Conservation (phyloP, 2,329 filamentous ascomycete genomes). For the Shiraia sp. region DNA sequence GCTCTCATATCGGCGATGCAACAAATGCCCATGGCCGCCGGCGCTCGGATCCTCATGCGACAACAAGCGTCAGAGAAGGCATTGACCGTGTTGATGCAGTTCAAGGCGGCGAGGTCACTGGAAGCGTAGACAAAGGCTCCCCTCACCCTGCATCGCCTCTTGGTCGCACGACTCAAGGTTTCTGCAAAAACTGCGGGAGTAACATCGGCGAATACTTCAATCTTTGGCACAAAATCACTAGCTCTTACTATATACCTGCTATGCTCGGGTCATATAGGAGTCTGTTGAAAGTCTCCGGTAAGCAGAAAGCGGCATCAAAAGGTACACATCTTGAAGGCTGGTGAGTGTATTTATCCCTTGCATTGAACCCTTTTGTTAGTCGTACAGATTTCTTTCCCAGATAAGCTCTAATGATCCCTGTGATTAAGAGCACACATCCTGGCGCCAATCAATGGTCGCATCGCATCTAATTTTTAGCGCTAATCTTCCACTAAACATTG, state of each 20-base stretch:
- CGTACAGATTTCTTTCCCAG: slow-evolving; percentile 33
- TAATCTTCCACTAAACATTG: slow-evolving; percentile 43
- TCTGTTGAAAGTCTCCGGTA: slow-evolving; percentile 28
- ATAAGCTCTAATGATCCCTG: slow-evolving; percentile 31
- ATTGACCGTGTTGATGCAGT: not conserved
- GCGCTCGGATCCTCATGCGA: slow-evolving; percentile 12
- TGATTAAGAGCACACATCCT: slow-evolving; percentile 37
- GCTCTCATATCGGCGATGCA: slow-evolving; percentile 25
- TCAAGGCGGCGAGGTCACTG: slow-evolving; percentile 10
- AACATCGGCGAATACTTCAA: slow-evolving; percentile 44
- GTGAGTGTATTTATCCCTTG: slow-evolving; percentile 35
- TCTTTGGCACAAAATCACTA: slow-evolving; percentile 40
- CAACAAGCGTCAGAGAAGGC: slow-evolving; percentile 7
- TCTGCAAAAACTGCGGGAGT: slow-evolving; percentile 34
- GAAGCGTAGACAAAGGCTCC: slow-evolving; percentile 16
- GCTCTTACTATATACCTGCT: slow-evolving; percentile 41
- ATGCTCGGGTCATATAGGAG: slow-evolving; percentile 39
- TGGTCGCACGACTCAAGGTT: slow-evolving; percentile 29
- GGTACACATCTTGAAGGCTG: slow-evolving; percentile 42
- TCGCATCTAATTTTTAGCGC: slow-evolving; percentile 42
- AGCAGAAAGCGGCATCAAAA: slow-evolving; percentile 30
- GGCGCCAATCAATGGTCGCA: slow-evolving; percentile 35
- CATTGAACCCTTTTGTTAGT: slow-evolving; percentile 25
- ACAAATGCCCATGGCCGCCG: slow-evolving; percentile 11
- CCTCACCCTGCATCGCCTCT: slow-evolving; percentile 11